A percentile compares a stretch with the other conserved stretches of the same genome.
Conservation (phyloP, 257 asterid species). For the Leonotis leonurus region DNA sequence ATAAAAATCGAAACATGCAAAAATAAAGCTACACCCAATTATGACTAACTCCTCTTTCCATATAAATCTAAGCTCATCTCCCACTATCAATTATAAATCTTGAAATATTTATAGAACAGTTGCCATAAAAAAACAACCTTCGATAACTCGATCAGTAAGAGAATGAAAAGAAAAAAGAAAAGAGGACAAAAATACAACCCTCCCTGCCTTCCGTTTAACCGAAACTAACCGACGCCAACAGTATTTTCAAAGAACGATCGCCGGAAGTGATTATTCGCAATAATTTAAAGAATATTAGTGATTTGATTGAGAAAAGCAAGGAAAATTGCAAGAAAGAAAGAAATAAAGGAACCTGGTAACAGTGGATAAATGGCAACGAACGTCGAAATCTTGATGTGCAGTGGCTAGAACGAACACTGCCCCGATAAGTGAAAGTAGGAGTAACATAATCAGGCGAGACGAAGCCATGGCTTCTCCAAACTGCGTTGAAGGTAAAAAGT, state of each 20-base stretch:
- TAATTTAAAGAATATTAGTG: neutral
- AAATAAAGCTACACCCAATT: neutral
- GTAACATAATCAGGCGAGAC: constrained; percentile 1
- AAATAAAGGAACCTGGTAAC: constrained; percentile 54
- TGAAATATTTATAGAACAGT: neutral
- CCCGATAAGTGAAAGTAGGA: constrained; percentile 14
- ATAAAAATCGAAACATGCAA: neutral
- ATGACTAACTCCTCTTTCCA: neutral
- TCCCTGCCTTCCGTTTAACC: neutral
- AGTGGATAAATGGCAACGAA: constrained; percentile 71
- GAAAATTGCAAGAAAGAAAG: neutral
- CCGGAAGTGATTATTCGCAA: neutral
- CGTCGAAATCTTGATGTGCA: constrained; percentile 54
- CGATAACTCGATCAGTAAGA: neutral
- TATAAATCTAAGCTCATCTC: neutral
- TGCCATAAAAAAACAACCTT: neutral
- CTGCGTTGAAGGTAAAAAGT: neutral
- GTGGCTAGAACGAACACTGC: constrained; percentile 1
- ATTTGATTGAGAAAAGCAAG: neutral
- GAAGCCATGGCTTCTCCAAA: constrained; percentile 26
- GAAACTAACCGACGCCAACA: neutral
- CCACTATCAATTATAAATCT: no score
- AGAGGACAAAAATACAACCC: no score
- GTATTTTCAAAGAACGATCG: neutral
- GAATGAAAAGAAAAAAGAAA: no score